Percentiles rank a stretch among this genome's conserved stretches.
phyloP scores from a whole-genome alignment of 2,329 filamentous ascomycete species.

The Didymella glomerata region DNA sequence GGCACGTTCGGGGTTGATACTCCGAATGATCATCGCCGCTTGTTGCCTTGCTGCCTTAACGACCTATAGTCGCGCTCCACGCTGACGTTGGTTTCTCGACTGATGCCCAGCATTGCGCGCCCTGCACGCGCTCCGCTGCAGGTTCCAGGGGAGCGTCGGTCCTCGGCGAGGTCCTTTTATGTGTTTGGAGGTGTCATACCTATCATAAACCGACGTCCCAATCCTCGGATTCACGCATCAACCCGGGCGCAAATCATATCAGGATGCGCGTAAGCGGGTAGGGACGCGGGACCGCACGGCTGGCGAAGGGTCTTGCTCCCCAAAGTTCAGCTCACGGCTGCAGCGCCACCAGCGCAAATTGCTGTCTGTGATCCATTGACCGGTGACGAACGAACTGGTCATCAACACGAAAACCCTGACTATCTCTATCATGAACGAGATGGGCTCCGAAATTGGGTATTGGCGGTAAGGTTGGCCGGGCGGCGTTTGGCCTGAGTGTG shows the following conservation, averaged over 20 bases:
- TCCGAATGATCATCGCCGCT: slow-evolving; percentile 30
- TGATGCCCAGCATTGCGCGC: slow-evolving; percentile 14
- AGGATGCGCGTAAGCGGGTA: slow-evolving; percentile 30
- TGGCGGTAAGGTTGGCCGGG: slow-evolving; percentile 31
- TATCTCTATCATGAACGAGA: slow-evolving; percentile 12
- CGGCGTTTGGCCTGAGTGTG: slow-evolving; percentile 31
- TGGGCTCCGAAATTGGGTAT: slow-evolving; percentile 35
- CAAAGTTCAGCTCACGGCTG: slow-evolving; percentile 30
- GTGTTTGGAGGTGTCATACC: slow-evolving; percentile 42
- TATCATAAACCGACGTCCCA: slow-evolving; percentile 39
- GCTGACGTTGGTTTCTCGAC: slow-evolving; percentile 11
- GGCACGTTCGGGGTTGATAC: slow-evolving; percentile 9
- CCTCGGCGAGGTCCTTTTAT: slow-evolving; percentile 33
- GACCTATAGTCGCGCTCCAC: neutral
- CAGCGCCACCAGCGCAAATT: slow-evolving; percentile 32
- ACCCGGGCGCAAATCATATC: slow-evolving; percentile 44
- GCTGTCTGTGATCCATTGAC: slow-evolving; percentile 19
- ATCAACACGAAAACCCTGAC: slow-evolving; percentile 17
- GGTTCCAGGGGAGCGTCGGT: slow-evolving; percentile 25
- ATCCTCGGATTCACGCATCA: slow-evolving; percentile 39
- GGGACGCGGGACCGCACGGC: slow-evolving; percentile 24
- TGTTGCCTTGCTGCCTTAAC: slow-evolving; percentile 13
- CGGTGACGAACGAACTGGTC: slow-evolving; percentile 17
- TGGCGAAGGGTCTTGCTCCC: slow-evolving; percentile 22
- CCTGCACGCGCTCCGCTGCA: slow-evolving; percentile 12